phyloP scores from a whole-genome alignment of 2,329 filamentous ascomycete species.

The Aspergillus japonicus region DNA sequence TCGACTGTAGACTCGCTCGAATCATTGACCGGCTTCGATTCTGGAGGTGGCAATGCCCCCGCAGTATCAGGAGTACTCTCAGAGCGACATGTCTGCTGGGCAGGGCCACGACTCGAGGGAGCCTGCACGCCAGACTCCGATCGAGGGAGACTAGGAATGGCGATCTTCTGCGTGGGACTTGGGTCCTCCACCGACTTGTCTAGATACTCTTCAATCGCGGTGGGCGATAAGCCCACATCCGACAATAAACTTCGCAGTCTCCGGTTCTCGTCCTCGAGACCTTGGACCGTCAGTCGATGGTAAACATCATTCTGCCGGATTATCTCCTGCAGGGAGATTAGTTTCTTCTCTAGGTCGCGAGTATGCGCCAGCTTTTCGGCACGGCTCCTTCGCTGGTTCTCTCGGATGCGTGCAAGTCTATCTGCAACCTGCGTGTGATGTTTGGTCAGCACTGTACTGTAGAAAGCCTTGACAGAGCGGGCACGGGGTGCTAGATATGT shows the following conservation, averaged over 20 bases:
- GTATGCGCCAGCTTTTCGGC: conserved; percentile 37
- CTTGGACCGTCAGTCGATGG: conserved; percentile 34
- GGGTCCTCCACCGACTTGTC: conserved; percentile 20
- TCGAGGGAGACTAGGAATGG: conserved; percentile 34
- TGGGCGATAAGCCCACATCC: conserved; percentile 24
- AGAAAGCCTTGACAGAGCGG: neutral
- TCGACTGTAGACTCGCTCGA: no score
- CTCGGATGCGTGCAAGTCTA: conserved; percentile 42
- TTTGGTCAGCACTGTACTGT: neutral
- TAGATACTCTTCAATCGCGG: conserved; percentile 30
- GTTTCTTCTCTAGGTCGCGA: conserved; percentile 36
- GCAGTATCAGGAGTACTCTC: neutral
- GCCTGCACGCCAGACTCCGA: neutral
- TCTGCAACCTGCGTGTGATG: conserved; percentile 11
- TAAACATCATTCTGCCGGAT: conserved; percentile 34
- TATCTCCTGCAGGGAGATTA: conserved; percentile 28
- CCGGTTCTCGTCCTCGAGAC: conserved; percentile 35
- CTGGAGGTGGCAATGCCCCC: neutral
- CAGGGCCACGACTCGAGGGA: neutral
- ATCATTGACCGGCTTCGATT: no score
- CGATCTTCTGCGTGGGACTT: conserved; percentile 29
- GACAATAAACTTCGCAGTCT: conserved; percentile 29
- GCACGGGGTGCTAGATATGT: conserved; percentile 2
- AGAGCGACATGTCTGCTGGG: neutral
- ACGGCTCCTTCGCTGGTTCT: conserved; percentile 41